A percentile compares a stretch with the other conserved stretches of the same genome.
Evolutionary conservation across 495 filamentous ascomycete species (phyloP).

Genomic region (Thermothielavioides terrestris): DNA sequence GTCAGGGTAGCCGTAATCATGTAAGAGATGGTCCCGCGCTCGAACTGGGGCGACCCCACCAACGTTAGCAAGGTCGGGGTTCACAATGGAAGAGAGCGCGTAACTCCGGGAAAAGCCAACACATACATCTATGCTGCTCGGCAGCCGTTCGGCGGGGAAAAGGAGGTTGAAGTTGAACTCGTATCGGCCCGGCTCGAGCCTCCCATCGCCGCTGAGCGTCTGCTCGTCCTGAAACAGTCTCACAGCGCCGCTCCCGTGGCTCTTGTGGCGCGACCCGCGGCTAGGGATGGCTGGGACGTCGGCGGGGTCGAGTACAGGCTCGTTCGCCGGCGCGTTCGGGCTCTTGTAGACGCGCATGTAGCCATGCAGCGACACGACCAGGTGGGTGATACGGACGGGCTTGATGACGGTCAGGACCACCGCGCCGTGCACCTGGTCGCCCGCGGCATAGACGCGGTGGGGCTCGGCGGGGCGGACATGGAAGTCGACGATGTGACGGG

Average conservation of each 20-base stretch:
- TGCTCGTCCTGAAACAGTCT: constrained; percentile 87
- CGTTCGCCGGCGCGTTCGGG: constrained; percentile 56
- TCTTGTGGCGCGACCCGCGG: constrained; percentile 50
- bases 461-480: constrained; percentile 76
- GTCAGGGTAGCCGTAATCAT: constrained; percentile 83
- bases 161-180: constrained; percentile 88
- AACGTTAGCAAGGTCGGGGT: constrained; percentile 14
- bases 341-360: constrained; percentile 82
- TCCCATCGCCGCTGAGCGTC: constrained; percentile 82
- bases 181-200: constrained; percentile 75
- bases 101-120: not conserved
- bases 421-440: constrained; percentile 56
- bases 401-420: constrained; percentile 76
- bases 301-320: constrained; percentile 35
- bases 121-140: constrained; percentile 89
- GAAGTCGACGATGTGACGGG: constrained; percentile 71
- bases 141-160: constrained; percentile 66
- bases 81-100: not conserved
- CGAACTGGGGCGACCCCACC: constrained; percentile 63
- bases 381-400: constrained; percentile 78
- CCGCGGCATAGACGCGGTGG: constrained; percentile 70
- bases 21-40: constrained; percentile 88
- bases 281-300: constrained; percentile 33
- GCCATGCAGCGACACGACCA: constrained; percentile 80
- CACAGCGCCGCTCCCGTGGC: constrained; percentile 72